Percentiles rank a stretch among this genome's conserved stretches.
Conservation (phyloP, 805 yeast genomes). For the Teunomyces cretensis region DNA sequence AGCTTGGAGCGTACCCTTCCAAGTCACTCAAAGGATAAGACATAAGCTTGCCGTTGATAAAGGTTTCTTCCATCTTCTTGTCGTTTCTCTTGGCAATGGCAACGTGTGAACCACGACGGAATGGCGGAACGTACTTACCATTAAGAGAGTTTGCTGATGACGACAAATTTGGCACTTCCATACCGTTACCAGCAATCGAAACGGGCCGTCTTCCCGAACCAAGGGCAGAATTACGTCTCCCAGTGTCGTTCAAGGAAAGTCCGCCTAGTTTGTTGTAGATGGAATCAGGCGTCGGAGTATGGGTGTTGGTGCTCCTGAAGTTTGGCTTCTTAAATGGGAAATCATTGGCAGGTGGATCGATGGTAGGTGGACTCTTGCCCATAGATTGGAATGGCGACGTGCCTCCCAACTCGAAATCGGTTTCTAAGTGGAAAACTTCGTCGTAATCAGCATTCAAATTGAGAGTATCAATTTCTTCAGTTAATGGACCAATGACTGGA, state of each 20-base stretch:
- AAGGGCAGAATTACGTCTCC: slow-evolving; percentile 8
- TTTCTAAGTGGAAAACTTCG: slow-evolving; percentile 45
- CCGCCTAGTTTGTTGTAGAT: not conserved
- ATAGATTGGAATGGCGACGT: not conserved
- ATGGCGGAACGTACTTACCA: slow-evolving; percentile 75
- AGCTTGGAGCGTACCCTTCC: slow-evolving; percentile 10
- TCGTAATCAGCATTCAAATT: slow-evolving; percentile 26
- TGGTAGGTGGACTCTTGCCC: not conserved
- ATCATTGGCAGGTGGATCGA: slow-evolving; percentile 4
- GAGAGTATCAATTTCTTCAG: slow-evolving; percentile 38
- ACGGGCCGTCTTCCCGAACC: slow-evolving; percentile 5
- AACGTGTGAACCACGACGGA: slow-evolving; percentile 51
- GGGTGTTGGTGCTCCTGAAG: slow-evolving; percentile 9
- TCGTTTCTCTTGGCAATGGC: slow-evolving; percentile 5
- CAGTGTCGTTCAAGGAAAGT: not conserved
- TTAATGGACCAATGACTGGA: slow-evolving; percentile 31
- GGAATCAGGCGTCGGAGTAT: slow-evolving; percentile 6
- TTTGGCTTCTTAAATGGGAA: slow-evolving; percentile 15
- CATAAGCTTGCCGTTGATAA: slow-evolving; percentile 2
- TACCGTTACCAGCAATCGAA: slow-evolving; percentile 2
- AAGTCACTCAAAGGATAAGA: slow-evolving; percentile 7
- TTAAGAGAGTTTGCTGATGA: slow-evolving; percentile 18
- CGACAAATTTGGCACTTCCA: slow-evolving; percentile 9
- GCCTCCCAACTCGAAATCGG: slow-evolving; percentile 27
- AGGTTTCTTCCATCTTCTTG: slow-evolving; percentile 4